Base-by-base conservation (phyloP, 148 eudicot species). In the Euryodendron excelsum region DNA sequence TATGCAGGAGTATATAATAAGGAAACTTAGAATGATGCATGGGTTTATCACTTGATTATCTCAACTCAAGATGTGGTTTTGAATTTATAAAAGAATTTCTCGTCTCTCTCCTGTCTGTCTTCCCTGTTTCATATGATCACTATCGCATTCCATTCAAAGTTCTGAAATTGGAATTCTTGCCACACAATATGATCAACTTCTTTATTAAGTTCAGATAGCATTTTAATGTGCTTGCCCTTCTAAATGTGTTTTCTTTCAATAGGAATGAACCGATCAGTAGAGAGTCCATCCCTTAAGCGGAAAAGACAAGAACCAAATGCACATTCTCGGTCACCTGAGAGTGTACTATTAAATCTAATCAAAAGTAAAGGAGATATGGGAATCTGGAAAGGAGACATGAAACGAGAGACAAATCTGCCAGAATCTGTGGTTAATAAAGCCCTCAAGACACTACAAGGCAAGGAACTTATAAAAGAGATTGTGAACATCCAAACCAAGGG, bases 401-500 rank as follows among this genome's bases (percentile, higher is more conserved):
- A 76, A 59, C 64, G 45, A 27, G 96, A 84, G 80, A 45, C 86
- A 50, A 79, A 69, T 0, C 75, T 86, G 0, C 10, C 80, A 5
- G 82, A 73, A 4, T 69, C 12, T 30, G 41, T 44, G 18, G 78
- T 92, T 28, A 83, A 58, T 31, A 90, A 81, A 76, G 73, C 86
- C 55, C 66, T 91, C 78, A 90, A 89, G 80, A 58, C 72, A 21
- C 90, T 93, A 48, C n/a, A 69, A 56, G 3, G 14, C 4, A 81
- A 73, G 60, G 69, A 68, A 3, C 55, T 80, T 77, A 83, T 96
- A 33, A 96, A 96, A 82, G 92, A 93, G 80, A 94, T 91, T 2
- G 68, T 82, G 13, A 85, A 87, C 59, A 78, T 89, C 73, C 81
- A 86, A 78, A 72, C 69, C 75, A 93, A 87, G 79, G 88, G 82